These are phyloP conservation scores for Trichoderma sp. DNA, from an alignment of 2,329 filamentous ascomycete species.

Conservation along the genomic window DNA sequence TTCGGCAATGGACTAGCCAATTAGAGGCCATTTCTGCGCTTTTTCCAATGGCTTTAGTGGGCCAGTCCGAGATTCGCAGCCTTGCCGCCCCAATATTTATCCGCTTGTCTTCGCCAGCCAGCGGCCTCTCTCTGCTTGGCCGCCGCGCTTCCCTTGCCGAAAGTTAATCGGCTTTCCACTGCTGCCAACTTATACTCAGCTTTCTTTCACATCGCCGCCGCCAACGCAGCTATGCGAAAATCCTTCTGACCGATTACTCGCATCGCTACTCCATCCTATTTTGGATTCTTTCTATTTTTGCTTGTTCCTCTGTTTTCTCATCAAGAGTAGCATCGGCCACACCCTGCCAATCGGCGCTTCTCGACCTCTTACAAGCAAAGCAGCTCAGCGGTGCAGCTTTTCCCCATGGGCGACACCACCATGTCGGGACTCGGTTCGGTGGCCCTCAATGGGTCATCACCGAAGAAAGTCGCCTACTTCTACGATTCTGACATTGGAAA, in stretches of 20 bases:
- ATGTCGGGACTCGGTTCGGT: slow-evolving; percentile 49
- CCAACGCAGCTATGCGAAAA: slow-evolving; percentile 34
- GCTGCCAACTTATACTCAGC: slow-evolving; percentile 18
- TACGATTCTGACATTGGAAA: slow-evolving; percentile 98
- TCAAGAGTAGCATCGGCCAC: background rate
- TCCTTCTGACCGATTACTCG: slow-evolving; percentile 31
- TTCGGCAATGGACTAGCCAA: background rate
- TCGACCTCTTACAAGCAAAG: slow-evolving; percentile 7
- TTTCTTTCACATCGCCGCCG: slow-evolving; percentile 28
- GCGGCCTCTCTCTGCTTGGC: slow-evolving; percentile 19
- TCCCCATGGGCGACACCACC: slow-evolving; percentile 45
- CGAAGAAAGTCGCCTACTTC: slow-evolving; percentile 93
- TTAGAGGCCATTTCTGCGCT: background rate
- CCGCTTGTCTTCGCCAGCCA: slow-evolving; percentile 33
- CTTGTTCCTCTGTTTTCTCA: background rate
- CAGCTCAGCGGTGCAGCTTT: slow-evolving; percentile 28
- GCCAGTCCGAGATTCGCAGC: slow-evolving; percentile 16
- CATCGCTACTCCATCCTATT: background rate
- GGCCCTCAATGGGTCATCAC: slow-evolving; percentile 52
- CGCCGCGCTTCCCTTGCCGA: slow-evolving; percentile 32
- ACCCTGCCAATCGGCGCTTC: slow-evolving; percentile 1
- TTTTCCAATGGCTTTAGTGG: background rate
- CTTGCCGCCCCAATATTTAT: slow-evolving; percentile 39
- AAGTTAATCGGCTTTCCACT: slow-evolving; percentile 29
- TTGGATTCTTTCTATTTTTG: background rate